A percentile compares a stretch with the other conserved stretches of the same genome.
These are phyloP conservation scores for Paraconiothyrium sp. DNA, from an alignment of 2,329 filamentous ascomycete species.

Conservation along the genomic window DNA sequence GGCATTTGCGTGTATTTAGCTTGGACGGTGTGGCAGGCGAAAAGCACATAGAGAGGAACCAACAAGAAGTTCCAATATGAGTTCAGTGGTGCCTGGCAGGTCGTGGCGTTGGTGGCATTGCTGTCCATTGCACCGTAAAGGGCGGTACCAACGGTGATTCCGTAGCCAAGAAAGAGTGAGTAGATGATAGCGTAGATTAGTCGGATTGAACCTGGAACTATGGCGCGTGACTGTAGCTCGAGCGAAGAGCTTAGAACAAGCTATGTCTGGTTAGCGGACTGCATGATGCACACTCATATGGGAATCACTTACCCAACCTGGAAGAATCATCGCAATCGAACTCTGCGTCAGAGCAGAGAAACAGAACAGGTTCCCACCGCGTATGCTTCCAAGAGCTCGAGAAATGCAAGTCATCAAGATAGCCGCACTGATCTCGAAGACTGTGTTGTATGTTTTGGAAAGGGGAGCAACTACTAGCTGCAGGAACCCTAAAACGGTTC, in stretches of 20 bases:
- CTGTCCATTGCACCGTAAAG: conserved; percentile 58
- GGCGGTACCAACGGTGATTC: conserved; percentile 60
- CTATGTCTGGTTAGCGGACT: conserved; percentile 17
- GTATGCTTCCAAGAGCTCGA: conserved; percentile 58
- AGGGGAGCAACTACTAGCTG: conserved; percentile 77
- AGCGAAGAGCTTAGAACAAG: conserved; percentile 58
- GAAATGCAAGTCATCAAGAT: conserved; percentile 59
- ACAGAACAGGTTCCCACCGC: conserved; percentile 54
- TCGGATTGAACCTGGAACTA: conserved; percentile 59
- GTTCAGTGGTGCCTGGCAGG: conserved; percentile 56
- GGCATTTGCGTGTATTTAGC: conserved; percentile 81
- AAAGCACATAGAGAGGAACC: conserved; percentile 77
- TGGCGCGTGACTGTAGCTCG: conserved; percentile 57
- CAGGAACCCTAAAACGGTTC: conserved; percentile 76
- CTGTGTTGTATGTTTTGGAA: conserved; percentile 71
- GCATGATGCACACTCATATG: not conserved
- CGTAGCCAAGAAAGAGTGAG: conserved; percentile 60
- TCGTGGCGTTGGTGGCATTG: conserved; percentile 55
- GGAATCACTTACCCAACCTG: conserved; percentile 49
- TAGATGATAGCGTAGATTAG: conserved; percentile 63
- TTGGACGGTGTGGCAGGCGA: conserved; percentile 78
- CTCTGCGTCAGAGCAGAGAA: conserved; percentile 60
- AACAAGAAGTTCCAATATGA: conserved; percentile 72
- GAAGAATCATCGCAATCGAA: conserved; percentile 60
- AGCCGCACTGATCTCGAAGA: conserved; percentile 59